These are phyloP conservation scores for Lineolata rhizophorae DNA, from an alignment of 495 filamentous ascomycete species.

Conservation along the genomic window DNA sequence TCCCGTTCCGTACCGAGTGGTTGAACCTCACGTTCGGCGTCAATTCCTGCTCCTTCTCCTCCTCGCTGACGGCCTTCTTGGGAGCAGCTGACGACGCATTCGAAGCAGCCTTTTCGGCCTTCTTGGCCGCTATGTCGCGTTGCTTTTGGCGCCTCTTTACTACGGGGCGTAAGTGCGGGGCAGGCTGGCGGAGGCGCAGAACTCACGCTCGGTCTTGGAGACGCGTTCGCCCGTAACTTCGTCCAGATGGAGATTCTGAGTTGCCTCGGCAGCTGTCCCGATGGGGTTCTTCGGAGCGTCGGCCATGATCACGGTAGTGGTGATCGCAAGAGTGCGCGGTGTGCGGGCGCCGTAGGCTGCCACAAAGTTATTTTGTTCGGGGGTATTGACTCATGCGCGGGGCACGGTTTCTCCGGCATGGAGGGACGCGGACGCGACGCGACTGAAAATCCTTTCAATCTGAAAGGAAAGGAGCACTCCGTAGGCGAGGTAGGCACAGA, in stretches of 20 bases:
- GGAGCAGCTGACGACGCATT: too few relatives aligned
- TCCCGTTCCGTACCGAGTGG: background rate
- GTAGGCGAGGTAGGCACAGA: too few relatives aligned
- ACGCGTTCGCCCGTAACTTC: constrained; percentile 20
- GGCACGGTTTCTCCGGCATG: too few relatives aligned
- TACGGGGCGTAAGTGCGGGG: constrained; percentile 4
- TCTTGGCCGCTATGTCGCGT: constrained; percentile 64
- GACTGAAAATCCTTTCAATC: too few relatives aligned
- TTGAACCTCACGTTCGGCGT: constrained; percentile 57
- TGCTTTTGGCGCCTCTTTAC: constrained; percentile 86
- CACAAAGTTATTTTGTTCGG: too few relatives aligned
- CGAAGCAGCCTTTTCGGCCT: constrained; percentile 64
- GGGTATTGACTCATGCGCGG: too few relatives aligned
- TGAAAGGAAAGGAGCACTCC: too few relatives aligned
- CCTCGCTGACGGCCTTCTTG: constrained; percentile 41
- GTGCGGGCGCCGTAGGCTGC: too few relatives aligned
- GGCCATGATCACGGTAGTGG: too few relatives aligned
- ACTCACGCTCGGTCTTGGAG: constrained; percentile 20
- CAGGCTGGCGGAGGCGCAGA: background rate
- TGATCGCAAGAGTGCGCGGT: too few relatives aligned
- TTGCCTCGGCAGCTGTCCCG: background rate
- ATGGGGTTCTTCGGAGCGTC: background rate
- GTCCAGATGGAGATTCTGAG: constrained; percentile 13
- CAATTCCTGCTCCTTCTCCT: constrained; percentile 43
- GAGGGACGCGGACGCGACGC: too few relatives aligned